A percentile compares a stretch with the other conserved stretches of the same genome.
Evolutionary conservation across 148 eudicot genomes (phyloP).

Genomic region (Rhododendron williamsianum): DNA sequence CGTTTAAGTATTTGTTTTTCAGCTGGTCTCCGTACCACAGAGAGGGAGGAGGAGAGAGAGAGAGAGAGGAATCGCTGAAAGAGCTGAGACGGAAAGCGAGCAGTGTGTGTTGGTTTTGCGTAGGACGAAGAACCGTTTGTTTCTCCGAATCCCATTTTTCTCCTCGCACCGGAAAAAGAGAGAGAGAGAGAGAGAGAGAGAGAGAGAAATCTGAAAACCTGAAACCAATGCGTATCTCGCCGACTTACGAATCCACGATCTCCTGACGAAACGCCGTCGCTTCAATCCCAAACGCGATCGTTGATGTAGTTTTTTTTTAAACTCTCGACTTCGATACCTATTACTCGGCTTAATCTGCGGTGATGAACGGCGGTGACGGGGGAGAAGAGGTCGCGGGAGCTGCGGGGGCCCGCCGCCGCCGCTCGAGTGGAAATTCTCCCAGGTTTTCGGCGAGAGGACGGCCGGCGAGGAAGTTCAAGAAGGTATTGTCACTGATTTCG

Average conservation of each 20-base stretch:
- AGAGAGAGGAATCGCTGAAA: neutral
- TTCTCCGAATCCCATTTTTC: slow-evolving; percentile 1
- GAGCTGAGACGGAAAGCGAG: slow-evolving; percentile 12
- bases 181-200: neutral
- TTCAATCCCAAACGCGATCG: neutral
- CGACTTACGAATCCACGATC: slow-evolving; percentile 7
- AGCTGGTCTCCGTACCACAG: neutral
- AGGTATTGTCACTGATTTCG: slow-evolving; percentile 35
- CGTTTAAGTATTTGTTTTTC: too few species aligned
- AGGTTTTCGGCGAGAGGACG: slow-evolving; percentile 83
- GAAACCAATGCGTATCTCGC: slow-evolving; percentile 18
- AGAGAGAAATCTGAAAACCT: slow-evolving; percentile 15
- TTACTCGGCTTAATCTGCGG: slow-evolving; percentile 6
- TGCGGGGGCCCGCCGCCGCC: slow-evolving; percentile 39
- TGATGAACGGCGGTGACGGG: slow-evolving; percentile 40
- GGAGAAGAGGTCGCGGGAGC: slow-evolving; percentile 42
- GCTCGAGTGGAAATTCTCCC: slow-evolving; percentile 88
- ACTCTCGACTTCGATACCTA: neutral
- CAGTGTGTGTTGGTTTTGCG: neutral
- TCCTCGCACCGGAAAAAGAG: neutral
- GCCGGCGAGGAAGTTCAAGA: slow-evolving; percentile 95
- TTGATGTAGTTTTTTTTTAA: slow-evolving; percentile 7
- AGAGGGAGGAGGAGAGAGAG: neutral
- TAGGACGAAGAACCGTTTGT: slow-evolving; percentile 7
- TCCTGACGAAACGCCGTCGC: slow-evolving; percentile 5